phyloP scores from a whole-genome alignment of 306 rosid genomes.

The Echinosophora koreensis region DNA sequence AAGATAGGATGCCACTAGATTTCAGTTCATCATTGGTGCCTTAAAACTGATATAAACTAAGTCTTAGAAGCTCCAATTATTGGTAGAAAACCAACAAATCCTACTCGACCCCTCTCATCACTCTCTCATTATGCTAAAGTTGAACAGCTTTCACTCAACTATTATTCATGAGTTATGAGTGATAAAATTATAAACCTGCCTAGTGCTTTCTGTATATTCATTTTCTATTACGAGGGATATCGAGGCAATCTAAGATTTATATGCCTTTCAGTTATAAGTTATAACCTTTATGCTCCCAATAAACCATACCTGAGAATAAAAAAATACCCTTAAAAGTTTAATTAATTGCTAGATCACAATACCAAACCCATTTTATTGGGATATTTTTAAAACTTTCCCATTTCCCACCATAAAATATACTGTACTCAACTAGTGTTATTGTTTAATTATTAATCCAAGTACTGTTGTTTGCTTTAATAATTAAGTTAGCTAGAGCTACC shows the following conservation, averaged over 20 bases:
- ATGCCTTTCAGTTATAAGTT: constrained; percentile 24
- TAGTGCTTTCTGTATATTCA: background rate
- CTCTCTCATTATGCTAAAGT: constrained; percentile 32
- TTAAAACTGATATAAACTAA: constrained; percentile 52
- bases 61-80: constrained; percentile 59
- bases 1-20: constrained; percentile 68
- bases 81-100: constrained; percentile 45
- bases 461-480: constrained; percentile 23
- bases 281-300: constrained; percentile 30
- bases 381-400: background rate
- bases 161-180: background rate
- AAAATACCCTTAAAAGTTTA: background rate
- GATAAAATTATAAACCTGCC: constrained; percentile 6
- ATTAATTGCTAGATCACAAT: too few species aligned
- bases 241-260: background rate
- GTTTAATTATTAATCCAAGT: constrained; percentile 24
- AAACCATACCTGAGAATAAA: constrained; percentile 41
- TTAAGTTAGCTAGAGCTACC: constrained; percentile 19
- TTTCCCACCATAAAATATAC: constrained; percentile 17
- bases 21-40: constrained; percentile 59
- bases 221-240: constrained; percentile 14
- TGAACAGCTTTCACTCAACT: constrained; percentile 21
- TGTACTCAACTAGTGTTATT: background rate
- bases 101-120: constrained; percentile 30
- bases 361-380: constrained; percentile 6